Percentiles rank a stretch among this genome's conserved stretches.
These are phyloP conservation scores for Wallacemonas sp. DNA, from an alignment of 208 protist genomes.

Conservation along the genomic window DNA sequence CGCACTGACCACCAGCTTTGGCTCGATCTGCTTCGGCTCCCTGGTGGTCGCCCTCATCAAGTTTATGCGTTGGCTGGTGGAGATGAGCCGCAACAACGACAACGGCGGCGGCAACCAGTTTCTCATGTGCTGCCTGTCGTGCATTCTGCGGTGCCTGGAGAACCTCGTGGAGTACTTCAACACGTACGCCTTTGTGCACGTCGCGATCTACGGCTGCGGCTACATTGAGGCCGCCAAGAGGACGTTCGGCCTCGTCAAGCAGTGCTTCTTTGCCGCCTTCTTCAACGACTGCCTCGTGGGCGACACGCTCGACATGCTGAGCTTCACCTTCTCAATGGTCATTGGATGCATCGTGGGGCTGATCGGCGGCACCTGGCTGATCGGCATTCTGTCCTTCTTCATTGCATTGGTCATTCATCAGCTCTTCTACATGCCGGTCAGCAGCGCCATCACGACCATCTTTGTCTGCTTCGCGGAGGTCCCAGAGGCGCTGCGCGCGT, in stretches of 20 bases:
- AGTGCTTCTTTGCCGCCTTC: constrained; percentile 78
- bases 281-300: constrained; percentile 89
- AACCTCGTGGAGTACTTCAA: constrained; percentile 90
- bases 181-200: constrained; percentile 91
- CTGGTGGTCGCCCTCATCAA: constrained; percentile 88
- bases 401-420: constrained; percentile 47
- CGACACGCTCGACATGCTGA: constrained; percentile 62
- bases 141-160: constrained; percentile 72
- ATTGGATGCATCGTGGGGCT: constrained; percentile 58
- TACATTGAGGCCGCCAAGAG: constrained; percentile 91
- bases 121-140: constrained; percentile 37
- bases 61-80: constrained; percentile 62
- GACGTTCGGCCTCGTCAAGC: constrained; percentile 77
- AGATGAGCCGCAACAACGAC: constrained; percentile 26
- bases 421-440: constrained; percentile 70
- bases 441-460: constrained; percentile 76
- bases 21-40: constrained; percentile 92
- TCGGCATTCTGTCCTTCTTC: constrained; percentile 59
- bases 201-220: constrained; percentile 91
- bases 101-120: constrained; percentile 43
- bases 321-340: constrained; percentile 48
- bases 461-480: constrained; percentile 92
- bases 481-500: constrained; percentile 68
- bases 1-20: constrained; percentile 82
- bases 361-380: constrained; percentile 19